Evolutionary conservation across 116 monocot genomes (phyloP).

Genomic region (Iris pallida): DNA sequence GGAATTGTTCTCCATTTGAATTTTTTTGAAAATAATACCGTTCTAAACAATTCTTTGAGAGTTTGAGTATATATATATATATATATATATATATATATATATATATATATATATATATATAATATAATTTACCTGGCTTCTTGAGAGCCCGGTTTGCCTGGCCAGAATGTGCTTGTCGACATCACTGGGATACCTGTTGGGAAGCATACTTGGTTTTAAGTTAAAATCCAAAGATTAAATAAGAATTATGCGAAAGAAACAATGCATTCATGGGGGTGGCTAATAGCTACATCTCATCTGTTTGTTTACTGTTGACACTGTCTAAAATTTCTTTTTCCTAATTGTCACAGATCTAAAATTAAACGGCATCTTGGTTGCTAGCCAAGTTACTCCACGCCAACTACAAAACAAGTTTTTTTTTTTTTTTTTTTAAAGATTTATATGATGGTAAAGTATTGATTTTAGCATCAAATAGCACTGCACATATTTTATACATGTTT

Average conservation of each 20-base stretch:
- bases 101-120: background rate
- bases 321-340: background rate
- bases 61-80: too few species aligned
- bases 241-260: background rate
- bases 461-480: too few species aligned
- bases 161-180: constrained; percentile 29
- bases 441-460: too few species aligned
- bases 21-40: too few species aligned
- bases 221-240: constrained; percentile 14
- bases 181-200: constrained; percentile 26
- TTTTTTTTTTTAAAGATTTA: too few species aligned
- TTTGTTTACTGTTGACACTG: constrained; percentile 12
- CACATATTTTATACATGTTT: too few species aligned
- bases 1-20: too few species aligned
- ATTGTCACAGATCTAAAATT: background rate
- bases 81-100: background rate
- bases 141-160: constrained; percentile 28
- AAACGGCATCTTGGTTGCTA: too few species aligned
- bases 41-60: too few species aligned
- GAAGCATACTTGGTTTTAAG: background rate
- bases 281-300: background rate
- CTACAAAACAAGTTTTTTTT: too few species aligned
- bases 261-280: background rate
- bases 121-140: constrained; percentile 21
- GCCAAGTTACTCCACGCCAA: too few species aligned